Evolutionary conservation across 1,139 yeast genomes (phyloP), one percentile per base, ranked within the genome.

Genomic region (Nakaseomyces uthaithaninus): DNA sequence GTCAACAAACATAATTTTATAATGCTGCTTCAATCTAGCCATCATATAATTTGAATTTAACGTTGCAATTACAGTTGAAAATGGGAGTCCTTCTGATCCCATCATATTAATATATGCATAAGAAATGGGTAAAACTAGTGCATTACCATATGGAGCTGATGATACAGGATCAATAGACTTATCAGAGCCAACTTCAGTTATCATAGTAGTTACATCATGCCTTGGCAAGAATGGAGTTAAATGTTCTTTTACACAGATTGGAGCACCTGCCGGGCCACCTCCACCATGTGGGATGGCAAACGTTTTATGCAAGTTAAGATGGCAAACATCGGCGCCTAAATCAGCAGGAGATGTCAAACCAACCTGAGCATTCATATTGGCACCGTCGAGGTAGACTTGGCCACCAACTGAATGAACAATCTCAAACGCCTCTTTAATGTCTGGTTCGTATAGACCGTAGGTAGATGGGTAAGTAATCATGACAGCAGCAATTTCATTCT

Each of bases 191-290:
- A 54, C 68, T 45, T 74, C 77, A 0, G 82, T 75, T 23, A 54
- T 36, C 48, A 84, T 77, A 37, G 68, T 62, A 23, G 76, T 71
- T 42, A 81, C 68, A 30, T 75, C 72, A 63, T 91, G 96, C 26
- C 71, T 69, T 42, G 98, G 98, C 55, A 91, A 72, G 66, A 78
- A 87, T 43, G 89, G 87, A 38, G 73, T 74, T 57, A 91, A 70
- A 62, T 87, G 95, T 44, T 72, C 68, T 55, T 80, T 82, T 48
- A 89, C 97, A 72, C 97, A 87, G 46, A 91, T 93, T 44, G 98
- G 97, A 9, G 96, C 98, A 60, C 89, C 94, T 55, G 97, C 98
- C 34, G 98, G 98, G 38, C 98, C 98, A 62, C 98, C 98, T 58
- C 98, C 98, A 57, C 98, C 98, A 62, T 91, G 98, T 46, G 95